Base-by-base conservation (phyloP, 2,329 filamentous ascomycete genomes). In the Pyrenochaeta sp. region DNA sequence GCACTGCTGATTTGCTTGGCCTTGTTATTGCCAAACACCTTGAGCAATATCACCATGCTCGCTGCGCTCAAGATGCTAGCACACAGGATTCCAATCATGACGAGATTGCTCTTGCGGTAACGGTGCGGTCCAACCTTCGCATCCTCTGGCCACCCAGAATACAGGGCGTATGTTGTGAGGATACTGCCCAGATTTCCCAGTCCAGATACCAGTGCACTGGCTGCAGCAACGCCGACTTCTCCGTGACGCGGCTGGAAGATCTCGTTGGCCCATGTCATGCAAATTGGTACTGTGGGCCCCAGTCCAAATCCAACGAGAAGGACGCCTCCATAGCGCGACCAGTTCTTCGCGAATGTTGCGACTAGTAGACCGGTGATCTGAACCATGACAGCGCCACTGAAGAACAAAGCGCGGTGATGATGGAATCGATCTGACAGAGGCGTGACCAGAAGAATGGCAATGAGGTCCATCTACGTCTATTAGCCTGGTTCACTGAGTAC, bases 201-300 rank as follows among this genome's bases (percentile, higher is more conserved):
- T 1, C 91, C 91, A 0, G 89, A 94, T 1, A 96, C 91, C 8
- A 96, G 78, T 3, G 91, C 91, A 2, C 88, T 85, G 0, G 91
- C 90, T 10, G 91, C 88, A 3, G 91, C 91, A 6, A 96, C 90
- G 41, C 91, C 91, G 15, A 96, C 89, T 71, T 96, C 91, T 32
- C 91, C 90, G 64, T 96, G 91, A 9, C 91, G 87, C 21, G 82
- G 82, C 73, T 96, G 90, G 77, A 96, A 96, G 63, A 96, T 87
- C 72, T 96, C 89, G 51, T 85, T 89, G 21, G 89, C 90, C 91
- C 91, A 96, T 23, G 90, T 87, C 91, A 96, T 96, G 69, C 89
- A 93, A 63, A 93, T 93, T 8, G 91, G 91, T 1, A 96, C 90
- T 0, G 91, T 96, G 3, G 91, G 91, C 1, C 91, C 91, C 2